Evolutionary conservation across 2,329 filamentous ascomycete species (phyloP).

Genomic region (Elsinoe batatas): DNA sequence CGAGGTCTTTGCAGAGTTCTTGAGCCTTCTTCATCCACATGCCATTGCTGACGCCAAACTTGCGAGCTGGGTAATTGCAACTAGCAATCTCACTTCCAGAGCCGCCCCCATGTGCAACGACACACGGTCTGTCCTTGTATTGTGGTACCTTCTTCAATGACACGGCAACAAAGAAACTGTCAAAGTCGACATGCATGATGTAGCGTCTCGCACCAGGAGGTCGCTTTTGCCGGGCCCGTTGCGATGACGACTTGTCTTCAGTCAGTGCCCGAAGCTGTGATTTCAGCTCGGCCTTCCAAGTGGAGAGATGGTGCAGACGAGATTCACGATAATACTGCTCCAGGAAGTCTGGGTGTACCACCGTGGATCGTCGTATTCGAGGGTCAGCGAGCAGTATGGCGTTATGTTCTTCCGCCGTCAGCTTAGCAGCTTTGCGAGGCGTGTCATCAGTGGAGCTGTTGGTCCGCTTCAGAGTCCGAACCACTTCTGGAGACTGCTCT

Average conservation of each 20-base stretch:
- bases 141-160: constrained; percentile 72
- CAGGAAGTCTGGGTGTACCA: constrained; percentile 85
- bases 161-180: constrained; percentile 95
- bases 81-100: constrained; percentile 90
- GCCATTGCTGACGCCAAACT: constrained; percentile 84
- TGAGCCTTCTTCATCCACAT: constrained; percentile 98
- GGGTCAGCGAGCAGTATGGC: constrained; percentile 74
- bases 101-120: constrained; percentile 78
- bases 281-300: constrained; percentile 94
- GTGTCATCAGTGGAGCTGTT: constrained; percentile 17
- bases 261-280: constrained; percentile 74
- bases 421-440: constrained; percentile 30
- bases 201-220: constrained; percentile 62
- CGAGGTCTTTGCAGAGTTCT: constrained; percentile 73
- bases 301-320: constrained; percentile 84
- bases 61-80: constrained; percentile 86
- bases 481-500: background rate
- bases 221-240: constrained; percentile 43
- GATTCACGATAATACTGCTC: constrained; percentile 94
- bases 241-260: constrained; percentile 52
- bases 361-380: constrained; percentile 75
- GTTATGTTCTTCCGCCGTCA: constrained; percentile 92
- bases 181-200: constrained; percentile 92
- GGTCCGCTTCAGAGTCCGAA: constrained; percentile 5
- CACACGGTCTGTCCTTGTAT: constrained; percentile 66